Evolutionary conservation across 495 filamentous ascomycete genomes (phyloP), one percentile per base, ranked within the genome.

Genomic region (Physcia stellaris): DNA sequence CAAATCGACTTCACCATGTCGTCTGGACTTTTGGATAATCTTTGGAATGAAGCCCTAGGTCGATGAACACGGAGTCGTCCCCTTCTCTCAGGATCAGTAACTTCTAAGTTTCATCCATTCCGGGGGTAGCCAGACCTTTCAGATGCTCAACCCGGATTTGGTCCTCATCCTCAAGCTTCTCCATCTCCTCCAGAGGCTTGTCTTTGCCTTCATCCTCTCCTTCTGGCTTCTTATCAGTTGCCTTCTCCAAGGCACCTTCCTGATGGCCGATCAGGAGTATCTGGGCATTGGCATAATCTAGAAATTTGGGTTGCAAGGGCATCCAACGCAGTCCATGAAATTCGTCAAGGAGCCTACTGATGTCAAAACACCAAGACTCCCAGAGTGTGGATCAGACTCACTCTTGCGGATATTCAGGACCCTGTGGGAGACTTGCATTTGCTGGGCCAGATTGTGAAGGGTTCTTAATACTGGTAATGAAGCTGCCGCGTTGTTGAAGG

Each of bases 211-310:
- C 56, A 37, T 71, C 60, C 45, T 76, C 68, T 37, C 77, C 72
- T 30, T 70, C 71, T 4, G 56, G 54, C 19, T 67, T 66, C n/a
- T 53, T 58, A 43, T 71, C 61, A 0, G 68, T 56, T 1, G 80
- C 80, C 48, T 79, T 83, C 6, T 66, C 64, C 22, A 83, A 51
- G 1, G 57, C 52, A 5, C 71, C 71, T 2, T 73, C 64, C 1
- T 69, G 71, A 48, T 86, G 78, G 16, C 88, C 87, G 43, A 94
- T 76, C 43, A 94, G 66, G 13, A 94, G 60, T 37, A 94, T 73
- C 52, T 94, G 86, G 0, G 83, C 71, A 47, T 85, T 82, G 17
- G 68, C 67, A 51, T 81, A 85, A 42, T 93, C 71, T 32, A 94
- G 63, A 50, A 87, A 74, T 38, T 86, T 73, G 0, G 86, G 83